Evolutionary conservation across 768 basidiomycete species (phyloP).

Genomic region (Stropharia rugosoannulata): DNA sequence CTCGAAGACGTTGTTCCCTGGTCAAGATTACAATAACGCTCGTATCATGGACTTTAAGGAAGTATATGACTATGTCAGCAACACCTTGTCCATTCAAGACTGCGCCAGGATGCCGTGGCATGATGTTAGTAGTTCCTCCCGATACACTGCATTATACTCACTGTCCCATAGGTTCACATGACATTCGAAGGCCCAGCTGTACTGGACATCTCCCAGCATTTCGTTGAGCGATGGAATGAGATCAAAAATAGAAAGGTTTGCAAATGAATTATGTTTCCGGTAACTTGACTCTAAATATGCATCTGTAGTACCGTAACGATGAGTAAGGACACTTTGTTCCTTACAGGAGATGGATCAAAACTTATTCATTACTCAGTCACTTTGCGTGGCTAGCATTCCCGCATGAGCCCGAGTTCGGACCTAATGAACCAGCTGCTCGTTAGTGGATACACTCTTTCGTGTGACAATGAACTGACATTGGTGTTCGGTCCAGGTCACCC

Average conservation of each 20-base stretch:
- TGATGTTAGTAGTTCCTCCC: slow-evolving; percentile 55
- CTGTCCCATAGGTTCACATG: slow-evolving; percentile 65
- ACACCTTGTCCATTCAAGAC: slow-evolving; percentile 65
- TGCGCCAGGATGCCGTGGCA: slow-evolving; percentile 92
- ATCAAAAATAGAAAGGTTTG: slow-evolving; percentile 76
- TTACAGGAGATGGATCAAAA: neutral
- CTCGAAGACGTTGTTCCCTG: slow-evolving; percentile 81
- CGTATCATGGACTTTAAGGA: slow-evolving; percentile 82
- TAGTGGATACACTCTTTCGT: slow-evolving; percentile 12
- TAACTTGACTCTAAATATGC: neutral
- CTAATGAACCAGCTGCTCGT: slow-evolving; percentile 68
- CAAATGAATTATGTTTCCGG: neutral
- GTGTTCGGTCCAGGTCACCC: slow-evolving; percentile 52
- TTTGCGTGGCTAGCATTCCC: slow-evolving; percentile 79
- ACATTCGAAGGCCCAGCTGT: slow-evolving; percentile 80
- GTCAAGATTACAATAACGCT: slow-evolving; percentile 93
- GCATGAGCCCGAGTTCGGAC: slow-evolving; percentile 58
- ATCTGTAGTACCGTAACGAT: slow-evolving; percentile 40
- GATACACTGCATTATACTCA: neutral
- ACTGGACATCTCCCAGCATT: slow-evolving; percentile 91
- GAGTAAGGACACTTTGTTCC: slow-evolving; percentile 33
- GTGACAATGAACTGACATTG: neutral
- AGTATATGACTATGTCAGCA: slow-evolving; percentile 76
- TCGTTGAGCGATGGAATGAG: slow-evolving; percentile 90
- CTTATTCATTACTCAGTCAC: slow-evolving; percentile 29